These are phyloP conservation scores for Clavulina sp. DNA, from an alignment of 768 basidiomycete species.

Conservation along the genomic window DNA sequence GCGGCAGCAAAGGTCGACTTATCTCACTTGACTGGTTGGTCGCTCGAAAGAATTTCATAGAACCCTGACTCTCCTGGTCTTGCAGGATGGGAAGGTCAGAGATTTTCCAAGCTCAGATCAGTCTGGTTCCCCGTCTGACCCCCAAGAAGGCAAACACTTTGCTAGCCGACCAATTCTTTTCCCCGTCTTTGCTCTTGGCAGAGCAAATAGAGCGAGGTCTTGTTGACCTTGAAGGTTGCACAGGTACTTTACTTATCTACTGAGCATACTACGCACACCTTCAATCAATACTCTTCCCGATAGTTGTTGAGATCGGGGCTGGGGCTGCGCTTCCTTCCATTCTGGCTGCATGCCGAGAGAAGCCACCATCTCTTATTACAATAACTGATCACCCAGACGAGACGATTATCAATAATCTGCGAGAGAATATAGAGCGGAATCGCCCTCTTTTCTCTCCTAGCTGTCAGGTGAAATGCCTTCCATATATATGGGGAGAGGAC, in stretches of 20 bases:
- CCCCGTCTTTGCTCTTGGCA: slow-evolving; percentile 46
- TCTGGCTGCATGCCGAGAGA: slow-evolving; percentile 29
- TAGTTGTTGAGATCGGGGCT: slow-evolving; percentile 57
- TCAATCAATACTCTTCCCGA: neutral
- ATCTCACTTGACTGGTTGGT: too few species aligned
- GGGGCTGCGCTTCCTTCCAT: slow-evolving; percentile 53
- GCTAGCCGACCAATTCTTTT: slow-evolving; percentile 58
- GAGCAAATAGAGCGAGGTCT: slow-evolving; percentile 43
- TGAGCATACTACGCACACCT: neutral
- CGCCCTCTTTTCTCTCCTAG: slow-evolving; percentile 18
- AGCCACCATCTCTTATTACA: slow-evolving; percentile 31
- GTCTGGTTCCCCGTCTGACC: too few species aligned
- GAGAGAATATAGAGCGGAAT: slow-evolving; percentile 38
- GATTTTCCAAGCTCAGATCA: too few species aligned
- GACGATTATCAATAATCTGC: slow-evolving; percentile 38
- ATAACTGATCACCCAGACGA: slow-evolving; percentile 55
- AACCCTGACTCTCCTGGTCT: too few species aligned
- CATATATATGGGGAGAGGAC: slow-evolving; percentile 52
- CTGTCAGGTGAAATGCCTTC: slow-evolving; percentile 29
- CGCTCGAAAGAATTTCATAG: too few species aligned
- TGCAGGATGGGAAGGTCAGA: too few species aligned
- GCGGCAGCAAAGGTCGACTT: too few species aligned
- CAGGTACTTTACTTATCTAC: slow-evolving; percentile 21
- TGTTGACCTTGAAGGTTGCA: slow-evolving; percentile 25
- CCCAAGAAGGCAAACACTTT: slow-evolving; percentile 41